Base-by-base conservation (phyloP, 2,329 filamentous ascomycete genomes). In the Fusarium tupiense region DNA sequence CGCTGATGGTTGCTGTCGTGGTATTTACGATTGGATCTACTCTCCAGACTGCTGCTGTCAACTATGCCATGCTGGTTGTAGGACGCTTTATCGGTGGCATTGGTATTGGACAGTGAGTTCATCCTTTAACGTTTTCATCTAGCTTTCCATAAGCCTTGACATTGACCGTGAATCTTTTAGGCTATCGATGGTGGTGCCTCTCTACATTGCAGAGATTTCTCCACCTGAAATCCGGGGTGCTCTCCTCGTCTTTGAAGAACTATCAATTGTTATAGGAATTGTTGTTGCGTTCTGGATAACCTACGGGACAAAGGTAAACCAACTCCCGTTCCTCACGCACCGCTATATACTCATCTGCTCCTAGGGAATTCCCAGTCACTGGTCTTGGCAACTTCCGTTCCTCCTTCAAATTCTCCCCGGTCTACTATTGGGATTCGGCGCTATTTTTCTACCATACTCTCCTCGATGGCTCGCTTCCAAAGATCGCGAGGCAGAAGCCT, bases 201-300 rank as follows among this genome's bases (percentile, higher is more conserved):
- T 84, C 8, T 83, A 83, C 72, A 88, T 85, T 68, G 83, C 84
- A 47, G 86, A 87, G 71, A 83, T 87, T 13, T 85, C 86, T 0
- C 85, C 86, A 2, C 84, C 86, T 2, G 84, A 86, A 37, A 83
- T 87, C 7, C 85, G 86, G 9, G 86, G 86, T 10, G 83, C 83
- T 0, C 78, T 88, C 5, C 83, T 87, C 0, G 84, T 85, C 2
- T 80, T 84, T 6, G 84, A 86, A 61, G 80, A 82, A 49, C 70
- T 86, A 8, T 77, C 76, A 35, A 78, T 81, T 54, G 77, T 80
- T 12, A 67, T 79, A 35, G 79, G 79, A 50, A 81, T 81, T 29
- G 77, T 81, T 29, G 49, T 80, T 4, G 76, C 80, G 1, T 81
- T 81, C 49, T 81, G 76, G 73, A 80, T 82, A 49, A 81, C 80